A percentile compares a stretch with the other conserved stretches of the same genome.
phyloP scores from a whole-genome alignment of 1,284 basidiomycete species.

The Prillingera fragicola region DNA sequence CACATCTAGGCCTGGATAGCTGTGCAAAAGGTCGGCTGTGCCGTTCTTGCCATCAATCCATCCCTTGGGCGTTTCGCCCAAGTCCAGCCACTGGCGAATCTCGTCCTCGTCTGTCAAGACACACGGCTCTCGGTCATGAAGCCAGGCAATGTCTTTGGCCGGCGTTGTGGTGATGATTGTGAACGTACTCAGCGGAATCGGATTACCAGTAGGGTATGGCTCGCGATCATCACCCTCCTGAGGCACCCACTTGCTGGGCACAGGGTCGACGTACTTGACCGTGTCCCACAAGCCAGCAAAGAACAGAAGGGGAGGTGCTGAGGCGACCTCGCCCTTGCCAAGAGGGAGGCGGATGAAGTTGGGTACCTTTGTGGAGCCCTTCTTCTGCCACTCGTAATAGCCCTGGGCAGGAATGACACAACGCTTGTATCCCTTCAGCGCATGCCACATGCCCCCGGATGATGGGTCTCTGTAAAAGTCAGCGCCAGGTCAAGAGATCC shows the following conservation, averaged over 20 bases:
- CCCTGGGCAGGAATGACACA: conserved; percentile 75
- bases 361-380: conserved; percentile 68
- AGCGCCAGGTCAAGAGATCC: neutral
- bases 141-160: conserved; percentile 62
- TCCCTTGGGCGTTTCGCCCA: conserved; percentile 61
- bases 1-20: conserved; percentile 71
- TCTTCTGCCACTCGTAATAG: conserved; percentile 88
- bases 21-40: conserved; percentile 56
- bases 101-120: conserved; percentile 64
- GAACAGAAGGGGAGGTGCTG: conserved; percentile 63
- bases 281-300: conserved; percentile 84
- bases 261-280: conserved; percentile 51
- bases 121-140: conserved; percentile 90
- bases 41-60: conserved; percentile 52
- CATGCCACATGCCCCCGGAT: conserved; percentile 67
- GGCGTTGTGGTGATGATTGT: conserved; percentile 82
- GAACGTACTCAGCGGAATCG: conserved; percentile 68
- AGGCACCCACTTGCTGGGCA: conserved; percentile 23
- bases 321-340: conserved; percentile 37
- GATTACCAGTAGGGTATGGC: conserved; percentile 50
- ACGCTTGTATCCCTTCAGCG: conserved; percentile 68
- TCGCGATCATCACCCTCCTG: conserved; percentile 27
- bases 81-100: conserved; percentile 70
- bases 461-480: conserved; percentile 35
- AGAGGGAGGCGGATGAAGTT: conserved; percentile 64